Conservation (phyloP, 768 basidiomycete species). For the Russula compacta region DNA sequence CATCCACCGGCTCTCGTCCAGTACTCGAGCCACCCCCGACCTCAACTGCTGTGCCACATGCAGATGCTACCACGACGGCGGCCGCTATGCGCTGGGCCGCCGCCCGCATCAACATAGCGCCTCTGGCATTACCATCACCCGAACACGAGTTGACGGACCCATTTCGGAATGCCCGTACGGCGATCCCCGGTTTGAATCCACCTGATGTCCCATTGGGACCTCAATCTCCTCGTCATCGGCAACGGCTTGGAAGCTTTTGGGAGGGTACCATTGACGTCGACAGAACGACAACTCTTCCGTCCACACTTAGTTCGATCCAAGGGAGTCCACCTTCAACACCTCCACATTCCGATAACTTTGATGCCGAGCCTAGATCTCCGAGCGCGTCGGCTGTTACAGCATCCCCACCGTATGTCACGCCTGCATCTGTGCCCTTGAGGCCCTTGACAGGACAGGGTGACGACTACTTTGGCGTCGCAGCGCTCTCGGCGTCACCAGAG, state of each 20-base stretch:
- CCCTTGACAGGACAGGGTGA: slow-evolving; percentile 16
- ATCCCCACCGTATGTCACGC: slow-evolving; percentile 22
- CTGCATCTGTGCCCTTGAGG: slow-evolving; percentile 23
- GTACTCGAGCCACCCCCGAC: slow-evolving; percentile 5
- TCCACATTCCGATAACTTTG: background rate
- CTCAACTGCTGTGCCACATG: slow-evolving; percentile 25
- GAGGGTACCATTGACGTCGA: slow-evolving; percentile 63
- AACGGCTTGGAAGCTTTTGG: slow-evolving; percentile 65
- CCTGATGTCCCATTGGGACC: slow-evolving; percentile 29
- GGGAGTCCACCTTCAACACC: slow-evolving; percentile 24
- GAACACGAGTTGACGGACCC: slow-evolving; percentile 91
- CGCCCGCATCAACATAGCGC: slow-evolving; percentile 72
- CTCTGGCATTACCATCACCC: slow-evolving; percentile 80
- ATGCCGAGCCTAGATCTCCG: background rate
- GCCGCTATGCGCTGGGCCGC: slow-evolving; percentile 86
- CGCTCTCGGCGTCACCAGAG: slow-evolving; percentile 4
- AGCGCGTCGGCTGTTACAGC: slow-evolving; percentile 16
- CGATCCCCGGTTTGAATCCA: slow-evolving; percentile 55
- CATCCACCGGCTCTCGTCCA: slow-evolving; percentile 24
- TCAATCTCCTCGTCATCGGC: slow-evolving; percentile 44
- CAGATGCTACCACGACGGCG: slow-evolving; percentile 57
- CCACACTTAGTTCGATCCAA: slow-evolving; percentile 24
- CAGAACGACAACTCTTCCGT: slow-evolving; percentile 20
- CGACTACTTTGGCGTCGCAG: slow-evolving; percentile 26
- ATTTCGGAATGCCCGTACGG: slow-evolving; percentile 63